Evolutionary conservation across 2,329 filamentous ascomycete species (phyloP).

Genomic region (Colletotrichum sp.): DNA sequence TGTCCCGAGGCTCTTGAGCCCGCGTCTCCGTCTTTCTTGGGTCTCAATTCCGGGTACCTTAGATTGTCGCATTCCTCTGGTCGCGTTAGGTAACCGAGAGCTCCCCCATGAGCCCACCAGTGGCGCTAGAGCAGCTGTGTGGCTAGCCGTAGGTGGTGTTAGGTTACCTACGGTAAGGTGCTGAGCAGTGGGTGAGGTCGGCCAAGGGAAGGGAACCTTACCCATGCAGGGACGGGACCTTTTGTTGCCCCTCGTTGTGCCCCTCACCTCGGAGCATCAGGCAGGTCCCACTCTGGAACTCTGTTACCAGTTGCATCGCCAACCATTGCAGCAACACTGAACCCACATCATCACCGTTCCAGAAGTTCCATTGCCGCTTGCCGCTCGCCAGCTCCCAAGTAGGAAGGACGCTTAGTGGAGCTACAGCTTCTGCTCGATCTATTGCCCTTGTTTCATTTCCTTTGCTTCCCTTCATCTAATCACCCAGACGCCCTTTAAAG

Average conservation of each 20-base stretch:
- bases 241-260: conserved; percentile 23
- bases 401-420: conserved; percentile 17
- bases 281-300: conserved; percentile 7
- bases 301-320: background rate
- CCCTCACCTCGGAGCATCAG: conserved; percentile 20
- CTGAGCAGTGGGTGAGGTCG: background rate
- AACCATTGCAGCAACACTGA: background rate
- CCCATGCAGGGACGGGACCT: conserved; percentile 23
- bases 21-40: background rate
- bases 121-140: background rate
- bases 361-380: conserved; percentile 13
- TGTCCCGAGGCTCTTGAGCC: background rate
- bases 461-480: background rate
- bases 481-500: background rate
- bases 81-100: background rate
- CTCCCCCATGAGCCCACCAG: background rate
- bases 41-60: background rate
- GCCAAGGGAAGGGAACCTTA: conserved; percentile 1
- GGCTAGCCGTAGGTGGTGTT: background rate
- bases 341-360: background rate
- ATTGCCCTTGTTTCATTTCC: background rate
- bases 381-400: conserved; percentile 4
- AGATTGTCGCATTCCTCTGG: background rate
- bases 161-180: background rate
- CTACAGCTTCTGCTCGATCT: conserved; percentile 3